Base-by-base conservation (phyloP, 257 asterid species). In the Prunella vulgaris region DNA sequence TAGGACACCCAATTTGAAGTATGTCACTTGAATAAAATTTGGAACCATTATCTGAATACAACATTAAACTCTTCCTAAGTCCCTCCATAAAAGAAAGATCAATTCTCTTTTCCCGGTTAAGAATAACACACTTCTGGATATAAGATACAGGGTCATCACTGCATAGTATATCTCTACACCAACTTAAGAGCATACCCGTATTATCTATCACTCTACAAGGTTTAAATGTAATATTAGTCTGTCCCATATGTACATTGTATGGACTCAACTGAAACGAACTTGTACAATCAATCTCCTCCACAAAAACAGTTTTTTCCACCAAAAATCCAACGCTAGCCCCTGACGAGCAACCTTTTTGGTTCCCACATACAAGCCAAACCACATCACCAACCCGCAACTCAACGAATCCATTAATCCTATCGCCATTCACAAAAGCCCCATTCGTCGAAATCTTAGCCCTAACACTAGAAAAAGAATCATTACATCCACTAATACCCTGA, bases 351-450 rank as follows among this genome's bases (percentile, higher is more conserved):
- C 20, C 77, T 40, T 68, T 81, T 59, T 49, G 85, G 52, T 75
- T 64, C 69, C 84, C 79, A 66, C 90, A 83, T 35, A 73, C 82
- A 25, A 92, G 83, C 48, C 79, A 60, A 78, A 92, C 89, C 71
- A 82, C 84, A 76, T 92, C 97, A 13, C 97, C 95, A 5, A 77
- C 92, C 27, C 51, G 35, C 78, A 89, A 73, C 44, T 78, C 94
- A 58, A 84, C 84, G 33, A 82, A 78, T 59, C 83, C 86, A 13
- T 83, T 63, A 64, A 83, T 64, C 77, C 82, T 84, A 68, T 72
- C 69, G 73, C 88, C 92, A 76, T 92, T 87, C 27, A 86, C 82
- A 68, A 73, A 92, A 66, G 81, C 87, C 78, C 96, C 97, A 70
- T 92, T 92, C 24, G 82, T 70, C 0, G 97, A 92, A 81, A 68